Conservation (phyloP, 371 early-diverging fungal genomes). For the Rhizopus delemar region DNA sequence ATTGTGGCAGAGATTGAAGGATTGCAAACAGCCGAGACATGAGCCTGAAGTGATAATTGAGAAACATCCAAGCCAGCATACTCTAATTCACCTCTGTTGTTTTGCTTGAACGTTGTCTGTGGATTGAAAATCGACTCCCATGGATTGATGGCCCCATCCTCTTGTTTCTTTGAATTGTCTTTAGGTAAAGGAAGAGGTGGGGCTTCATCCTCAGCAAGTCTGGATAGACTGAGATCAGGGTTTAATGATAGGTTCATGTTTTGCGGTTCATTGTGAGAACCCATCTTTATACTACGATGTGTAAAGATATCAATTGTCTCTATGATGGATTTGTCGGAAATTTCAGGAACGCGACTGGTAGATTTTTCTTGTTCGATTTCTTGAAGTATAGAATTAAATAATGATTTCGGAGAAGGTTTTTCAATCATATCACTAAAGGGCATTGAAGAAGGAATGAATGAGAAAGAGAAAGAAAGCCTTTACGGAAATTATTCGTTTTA, state of each 20-base stretch:
- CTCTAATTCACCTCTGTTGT: constrained; percentile 13
- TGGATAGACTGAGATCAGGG: background rate
- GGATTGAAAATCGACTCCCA: constrained; percentile 28
- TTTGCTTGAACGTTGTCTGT: constrained; percentile 22
- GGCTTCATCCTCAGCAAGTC: background rate
- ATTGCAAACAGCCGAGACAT: no score
- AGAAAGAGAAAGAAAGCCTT: background rate
- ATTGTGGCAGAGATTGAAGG: constrained; percentile 4
- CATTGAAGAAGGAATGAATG: background rate
- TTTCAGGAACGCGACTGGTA: no score
- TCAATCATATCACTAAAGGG: background rate
- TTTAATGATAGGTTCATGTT: no score
- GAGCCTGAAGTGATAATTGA: constrained; percentile 10
- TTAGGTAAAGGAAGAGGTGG: background rate
- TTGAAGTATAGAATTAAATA: background rate
- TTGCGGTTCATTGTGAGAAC: no score
- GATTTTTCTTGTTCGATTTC: background rate
- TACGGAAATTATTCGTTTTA: no score
- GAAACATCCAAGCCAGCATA: constrained; percentile 15
- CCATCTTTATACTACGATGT: no score
- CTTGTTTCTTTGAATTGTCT: background rate
- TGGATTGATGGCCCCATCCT: no score
- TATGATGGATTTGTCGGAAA: no score
- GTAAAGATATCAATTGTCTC: no score
- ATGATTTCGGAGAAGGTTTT: background rate